These are phyloP conservation scores for Novakomyces olei DNA, from an alignment of 805 yeast genomes.

Conservation along the genomic window DNA sequence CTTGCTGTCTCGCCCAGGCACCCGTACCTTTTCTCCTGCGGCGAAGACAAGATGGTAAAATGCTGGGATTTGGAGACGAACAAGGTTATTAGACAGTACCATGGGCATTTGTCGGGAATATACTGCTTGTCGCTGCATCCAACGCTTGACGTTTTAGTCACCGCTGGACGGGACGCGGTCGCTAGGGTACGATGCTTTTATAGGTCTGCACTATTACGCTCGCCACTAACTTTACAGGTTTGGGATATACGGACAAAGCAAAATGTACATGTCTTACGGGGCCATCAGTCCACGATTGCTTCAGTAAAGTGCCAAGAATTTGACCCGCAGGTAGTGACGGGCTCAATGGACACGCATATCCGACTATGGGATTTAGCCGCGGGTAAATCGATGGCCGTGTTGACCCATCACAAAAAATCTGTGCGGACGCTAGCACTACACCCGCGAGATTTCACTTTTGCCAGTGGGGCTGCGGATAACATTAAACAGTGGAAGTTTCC, in stretches of 20 bases:
- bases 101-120: conserved; percentile 84
- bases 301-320: conserved; percentile 42
- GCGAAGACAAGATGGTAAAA: conserved; percentile 78
- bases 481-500: conserved; percentile 71
- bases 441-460: conserved; percentile 49
- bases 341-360: conserved; percentile 68
- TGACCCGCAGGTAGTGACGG: conserved; percentile 70
- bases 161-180: conserved; percentile 76
- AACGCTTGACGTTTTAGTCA: conserved; percentile 54
- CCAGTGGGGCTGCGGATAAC: conserved; percentile 62
- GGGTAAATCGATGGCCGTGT: conserved; percentile 42
- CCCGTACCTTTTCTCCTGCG: conserved; percentile 77
- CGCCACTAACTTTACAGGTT: too few relatives aligned
- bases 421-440: conserved; percentile 53
- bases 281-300: conserved; percentile 60
- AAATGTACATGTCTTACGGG: conserved; percentile 54
- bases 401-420: conserved; percentile 71
- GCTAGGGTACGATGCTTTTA: too few relatives aligned
- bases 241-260: conserved; percentile 82
- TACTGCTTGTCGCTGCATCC: conserved; percentile 74
- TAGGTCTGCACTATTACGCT: too few relatives aligned
- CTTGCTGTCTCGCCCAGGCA: conserved; percentile 48
- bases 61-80: conserved; percentile 94
- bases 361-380: conserved; percentile 79
- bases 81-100: conserved; percentile 61